phyloP scores from a whole-genome alignment of 129 eudicot genomes.

The Scalesia atractyloides region DNA sequence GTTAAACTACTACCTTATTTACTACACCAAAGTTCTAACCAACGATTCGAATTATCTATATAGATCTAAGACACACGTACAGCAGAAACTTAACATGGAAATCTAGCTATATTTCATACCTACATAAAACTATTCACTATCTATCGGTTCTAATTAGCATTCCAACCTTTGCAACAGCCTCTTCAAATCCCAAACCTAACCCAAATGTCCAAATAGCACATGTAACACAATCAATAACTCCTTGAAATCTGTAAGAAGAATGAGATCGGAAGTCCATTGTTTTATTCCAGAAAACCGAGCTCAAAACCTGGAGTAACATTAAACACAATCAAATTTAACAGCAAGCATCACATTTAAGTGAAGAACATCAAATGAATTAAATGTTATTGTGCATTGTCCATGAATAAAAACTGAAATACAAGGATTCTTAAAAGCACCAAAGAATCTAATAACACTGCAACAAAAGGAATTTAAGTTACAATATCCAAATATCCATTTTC shows the following conservation, averaged over 20 bases:
- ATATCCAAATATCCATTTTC: conserved; percentile 17
- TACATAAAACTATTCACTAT: conserved; percentile 23
- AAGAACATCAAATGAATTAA: background rate
- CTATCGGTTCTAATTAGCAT: conserved; percentile 31
- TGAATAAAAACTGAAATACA: background rate
- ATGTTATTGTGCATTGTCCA: background rate
- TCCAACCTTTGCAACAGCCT: conserved; percentile 36
- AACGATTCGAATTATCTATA: conserved; percentile 6
- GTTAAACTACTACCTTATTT: conserved; percentile 13
- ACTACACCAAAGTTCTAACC: conserved; percentile 19
- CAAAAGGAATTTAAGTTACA: conserved; percentile 15
- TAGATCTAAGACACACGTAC: conserved; percentile 25
- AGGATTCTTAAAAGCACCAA: background rate
- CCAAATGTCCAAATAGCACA: conserved; percentile 41
- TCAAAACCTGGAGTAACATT: conserved; percentile 37
- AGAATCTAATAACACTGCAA: conserved; percentile 17
- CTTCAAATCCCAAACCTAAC: conserved; percentile 40
- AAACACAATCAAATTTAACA: background rate
- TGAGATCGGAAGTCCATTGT: conserved; percentile 39
- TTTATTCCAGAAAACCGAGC: conserved; percentile 35
- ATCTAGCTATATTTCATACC: conserved; percentile 42
- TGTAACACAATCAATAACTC: conserved; percentile 35
- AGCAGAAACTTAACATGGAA: conserved; percentile 1
- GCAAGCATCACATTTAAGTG: conserved; percentile 2
- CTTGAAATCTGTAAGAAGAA: conserved; percentile 33